These are phyloP conservation scores for Daldinia decipiens DNA, from an alignment of 495 filamentous ascomycete genomes.

Conservation along the genomic window DNA sequence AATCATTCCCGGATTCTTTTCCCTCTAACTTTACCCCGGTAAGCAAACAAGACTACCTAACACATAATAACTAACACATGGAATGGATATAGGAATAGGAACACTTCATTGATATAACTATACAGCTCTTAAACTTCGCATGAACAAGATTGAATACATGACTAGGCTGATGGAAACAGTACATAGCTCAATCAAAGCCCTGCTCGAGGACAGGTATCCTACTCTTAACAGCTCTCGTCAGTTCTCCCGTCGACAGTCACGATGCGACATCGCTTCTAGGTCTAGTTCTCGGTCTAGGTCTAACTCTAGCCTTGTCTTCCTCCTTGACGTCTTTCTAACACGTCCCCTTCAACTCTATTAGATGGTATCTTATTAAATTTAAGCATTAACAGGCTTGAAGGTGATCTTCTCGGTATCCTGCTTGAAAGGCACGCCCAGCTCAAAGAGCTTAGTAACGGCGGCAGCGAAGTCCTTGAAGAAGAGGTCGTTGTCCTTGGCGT, in stretches of 20 bases:
- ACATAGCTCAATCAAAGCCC: conserved; percentile 15
- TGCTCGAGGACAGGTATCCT: conserved; percentile 11
- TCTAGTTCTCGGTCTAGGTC: conserved; percentile 38
- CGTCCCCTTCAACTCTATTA: conserved; percentile 28
- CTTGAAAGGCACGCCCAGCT: conserved; percentile 92
- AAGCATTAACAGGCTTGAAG: conserved; percentile 74
- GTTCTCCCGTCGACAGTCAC: not conserved
- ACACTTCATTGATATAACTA: conserved; percentile 7
- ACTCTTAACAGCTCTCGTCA: conserved; percentile 5
- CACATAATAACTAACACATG: not conserved
- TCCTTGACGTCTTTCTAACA: conserved; percentile 21
- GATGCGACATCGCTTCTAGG: conserved; percentile 25
- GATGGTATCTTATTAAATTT: conserved; percentile 40
- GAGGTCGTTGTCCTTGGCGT: conserved; percentile 87
- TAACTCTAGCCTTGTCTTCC: conserved; percentile 21
- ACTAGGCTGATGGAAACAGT: conserved; percentile 28
- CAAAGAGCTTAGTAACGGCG: conserved; percentile 83
- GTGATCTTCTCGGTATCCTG: conserved; percentile 70
- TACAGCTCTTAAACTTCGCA: conserved; percentile 9
- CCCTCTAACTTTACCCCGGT: not conserved
- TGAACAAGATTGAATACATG: not conserved
- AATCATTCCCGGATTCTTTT: conserved; percentile 2
- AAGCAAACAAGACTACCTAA: not conserved
- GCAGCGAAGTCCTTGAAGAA: conserved; percentile 95
- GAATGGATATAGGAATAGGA: not conserved